Conservation (phyloP, 2,329 filamentous ascomycete genomes). For the Aspergillus sp. region DNA sequence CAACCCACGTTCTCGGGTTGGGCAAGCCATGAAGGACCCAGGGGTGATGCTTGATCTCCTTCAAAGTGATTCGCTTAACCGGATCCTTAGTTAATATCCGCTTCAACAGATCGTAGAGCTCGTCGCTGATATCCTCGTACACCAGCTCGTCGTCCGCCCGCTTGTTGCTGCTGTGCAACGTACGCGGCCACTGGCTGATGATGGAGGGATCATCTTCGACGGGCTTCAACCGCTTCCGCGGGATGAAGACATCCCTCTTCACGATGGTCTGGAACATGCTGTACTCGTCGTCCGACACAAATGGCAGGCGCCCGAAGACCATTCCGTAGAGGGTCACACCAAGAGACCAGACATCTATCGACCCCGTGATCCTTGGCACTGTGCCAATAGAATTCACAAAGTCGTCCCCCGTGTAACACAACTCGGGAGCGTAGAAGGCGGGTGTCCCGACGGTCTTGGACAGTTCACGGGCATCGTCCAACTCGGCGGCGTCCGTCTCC, state of each 20-base stretch:
- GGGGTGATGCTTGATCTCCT: conserved; percentile 85
- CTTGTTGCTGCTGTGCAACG: conserved; percentile 56
- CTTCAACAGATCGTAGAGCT: conserved; percentile 66
- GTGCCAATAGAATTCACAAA: conserved; percentile 45
- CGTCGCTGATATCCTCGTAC: conserved; percentile 78
- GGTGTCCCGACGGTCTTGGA: conserved; percentile 97
- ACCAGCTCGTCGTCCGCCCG: conserved; percentile 67
- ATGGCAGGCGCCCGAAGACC: conserved; percentile 86
- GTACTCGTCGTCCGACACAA: conserved; percentile 83
- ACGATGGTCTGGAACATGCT: conserved; percentile 87
- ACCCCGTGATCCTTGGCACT: conserved; percentile 68
- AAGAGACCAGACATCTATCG: conserved; percentile 95
- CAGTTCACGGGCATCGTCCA: conserved; percentile 90
- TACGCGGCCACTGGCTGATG: conserved; percentile 37
- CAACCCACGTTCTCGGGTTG: conserved; percentile 73
- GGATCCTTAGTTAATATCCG: conserved; percentile 84
- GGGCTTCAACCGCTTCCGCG: conserved; percentile 69
- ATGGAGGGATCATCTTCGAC: conserved; percentile 41
- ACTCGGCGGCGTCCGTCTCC: conserved; percentile 73
- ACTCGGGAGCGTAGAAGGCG: conserved; percentile 92
- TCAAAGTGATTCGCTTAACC: conserved; percentile 73
- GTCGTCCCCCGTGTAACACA: conserved; percentile 78
- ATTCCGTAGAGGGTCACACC: conserved; percentile 94
- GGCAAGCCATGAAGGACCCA: conserved; percentile 77
- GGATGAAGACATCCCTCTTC: conserved; percentile 85